Conservation (phyloP, 2,329 filamentous ascomycete genomes). For the Arthrobotrys entomopaga region DNA sequence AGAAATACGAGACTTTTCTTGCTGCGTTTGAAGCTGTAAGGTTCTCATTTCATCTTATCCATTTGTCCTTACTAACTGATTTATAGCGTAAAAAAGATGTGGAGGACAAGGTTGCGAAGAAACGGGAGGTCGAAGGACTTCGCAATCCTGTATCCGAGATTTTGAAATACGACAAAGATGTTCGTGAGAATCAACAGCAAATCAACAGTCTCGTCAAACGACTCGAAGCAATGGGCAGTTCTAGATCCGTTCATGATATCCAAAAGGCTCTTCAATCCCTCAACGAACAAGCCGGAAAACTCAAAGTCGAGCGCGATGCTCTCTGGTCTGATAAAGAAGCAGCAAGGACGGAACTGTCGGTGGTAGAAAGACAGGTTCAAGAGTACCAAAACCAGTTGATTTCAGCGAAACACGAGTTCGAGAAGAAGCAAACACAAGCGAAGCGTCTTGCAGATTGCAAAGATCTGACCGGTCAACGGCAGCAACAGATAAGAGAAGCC, state of each 20-base stretch:
- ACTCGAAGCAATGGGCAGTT: slow-evolving; percentile 73
- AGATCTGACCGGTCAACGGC: slow-evolving; percentile 29
- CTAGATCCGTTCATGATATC: slow-evolving; percentile 82
- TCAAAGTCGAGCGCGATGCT: slow-evolving; percentile 74
- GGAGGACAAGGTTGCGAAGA: slow-evolving; percentile 71
- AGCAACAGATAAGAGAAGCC: slow-evolving; percentile 67
- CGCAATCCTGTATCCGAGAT: slow-evolving; percentile 81
- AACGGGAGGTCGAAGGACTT: slow-evolving; percentile 79
- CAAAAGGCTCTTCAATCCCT: slow-evolving; percentile 75
- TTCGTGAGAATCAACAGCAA: slow-evolving; percentile 75
- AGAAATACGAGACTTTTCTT: slow-evolving; percentile 39
- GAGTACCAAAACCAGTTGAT: slow-evolving; percentile 79
- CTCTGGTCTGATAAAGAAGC: slow-evolving; percentile 75
- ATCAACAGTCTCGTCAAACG: slow-evolving; percentile 79
- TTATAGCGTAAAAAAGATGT: slow-evolving; percentile 71
- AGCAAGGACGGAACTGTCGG: slow-evolving; percentile 54
- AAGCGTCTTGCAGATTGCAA: slow-evolving; percentile 38
- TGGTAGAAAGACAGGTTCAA: slow-evolving; percentile 63
- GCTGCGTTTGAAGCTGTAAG: slow-evolving; percentile 30
- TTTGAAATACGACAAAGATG: slow-evolving; percentile 75
- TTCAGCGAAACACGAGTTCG: slow-evolving; percentile 76
- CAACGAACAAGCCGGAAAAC: slow-evolving; percentile 73
- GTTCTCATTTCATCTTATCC: neutral
- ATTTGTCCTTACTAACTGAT: neutral
- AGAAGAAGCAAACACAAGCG: slow-evolving; percentile 71